Conservation (phyloP, 2,329 filamentous ascomycete genomes). For the Niveomyces coronatus region DNA sequence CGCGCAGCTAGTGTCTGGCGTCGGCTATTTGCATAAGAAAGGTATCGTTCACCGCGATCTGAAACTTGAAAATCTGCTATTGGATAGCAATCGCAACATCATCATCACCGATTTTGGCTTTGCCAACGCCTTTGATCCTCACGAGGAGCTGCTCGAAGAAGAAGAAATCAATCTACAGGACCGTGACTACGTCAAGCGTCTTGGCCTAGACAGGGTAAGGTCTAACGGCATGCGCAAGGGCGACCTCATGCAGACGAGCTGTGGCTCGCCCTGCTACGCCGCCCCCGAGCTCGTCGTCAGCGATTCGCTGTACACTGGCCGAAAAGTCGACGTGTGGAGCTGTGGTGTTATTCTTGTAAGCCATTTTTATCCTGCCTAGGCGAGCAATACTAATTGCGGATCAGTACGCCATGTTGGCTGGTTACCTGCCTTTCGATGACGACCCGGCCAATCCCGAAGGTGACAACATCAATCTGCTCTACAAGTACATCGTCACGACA, state of each 20-base stretch:
- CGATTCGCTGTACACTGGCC: constrained; percentile 91
- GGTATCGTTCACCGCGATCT: constrained; percentile 96
- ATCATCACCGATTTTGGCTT: constrained; percentile 99
- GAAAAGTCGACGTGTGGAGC: constrained; percentile 98
- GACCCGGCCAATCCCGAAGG: constrained; percentile 97
- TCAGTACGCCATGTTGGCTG: constrained; percentile 96
- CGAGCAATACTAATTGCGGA: constrained; percentile 4
- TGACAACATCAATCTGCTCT: constrained; percentile 96
- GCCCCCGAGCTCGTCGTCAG: constrained; percentile 95
- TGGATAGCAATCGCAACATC: constrained; percentile 96
- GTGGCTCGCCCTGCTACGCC: constrained; percentile 94
- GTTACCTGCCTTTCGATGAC: constrained; percentile 95
- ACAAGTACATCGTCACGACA: constrained; percentile 98
- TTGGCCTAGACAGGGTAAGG: constrained; percentile 73
- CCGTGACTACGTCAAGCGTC: constrained; percentile 76
- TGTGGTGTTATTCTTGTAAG: constrained; percentile 95
- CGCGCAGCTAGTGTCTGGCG: constrained; percentile 89
- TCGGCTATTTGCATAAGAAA: constrained; percentile 96
- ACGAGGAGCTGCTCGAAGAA: constrained; percentile 79
- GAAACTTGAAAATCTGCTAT: constrained; percentile 88
- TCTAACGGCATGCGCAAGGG: constrained; percentile 69
- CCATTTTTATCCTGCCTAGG: constrained; percentile 12
- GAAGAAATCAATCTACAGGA: constrained; percentile 81
- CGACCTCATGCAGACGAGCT: constrained; percentile 98
- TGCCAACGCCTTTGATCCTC: constrained; percentile 89